Percentiles rank a stretch among this genome's conserved stretches.
phyloP scores from a whole-genome alignment of 2,329 filamentous ascomycete species.

The Sclerotinia borealis region DNA sequence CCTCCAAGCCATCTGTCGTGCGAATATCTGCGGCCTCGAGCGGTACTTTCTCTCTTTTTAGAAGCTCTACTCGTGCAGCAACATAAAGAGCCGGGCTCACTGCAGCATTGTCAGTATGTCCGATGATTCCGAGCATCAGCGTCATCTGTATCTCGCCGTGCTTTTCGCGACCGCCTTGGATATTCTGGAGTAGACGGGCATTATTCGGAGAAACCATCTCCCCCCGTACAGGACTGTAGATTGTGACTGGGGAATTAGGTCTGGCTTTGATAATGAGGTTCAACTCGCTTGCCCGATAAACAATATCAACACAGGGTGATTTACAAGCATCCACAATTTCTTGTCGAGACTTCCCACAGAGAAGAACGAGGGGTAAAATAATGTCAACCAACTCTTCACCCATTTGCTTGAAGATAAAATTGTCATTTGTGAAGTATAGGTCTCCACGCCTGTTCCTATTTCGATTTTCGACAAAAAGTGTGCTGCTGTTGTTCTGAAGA shows the following conservation, averaged over 20 bases:
- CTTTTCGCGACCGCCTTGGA: too few species aligned
- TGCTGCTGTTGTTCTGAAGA: neutral
- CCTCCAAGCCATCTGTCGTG: neutral
- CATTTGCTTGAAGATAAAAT: neutral
- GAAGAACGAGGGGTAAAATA: neutral
- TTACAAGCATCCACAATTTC: neutral
- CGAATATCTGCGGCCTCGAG: neutral
- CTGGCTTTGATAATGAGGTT: neutral
- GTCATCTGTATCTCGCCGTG: neutral
- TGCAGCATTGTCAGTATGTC: neutral
- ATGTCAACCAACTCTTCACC: neutral
- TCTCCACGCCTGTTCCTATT: neutral
- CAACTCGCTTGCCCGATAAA: neutral
- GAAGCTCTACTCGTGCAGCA: neutral
- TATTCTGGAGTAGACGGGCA: neutral
- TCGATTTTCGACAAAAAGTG: neutral
- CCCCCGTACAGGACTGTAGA: neutral
- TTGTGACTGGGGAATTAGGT: neutral
- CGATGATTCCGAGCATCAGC: neutral
- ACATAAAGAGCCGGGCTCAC: neutral
- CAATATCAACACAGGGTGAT: neutral
- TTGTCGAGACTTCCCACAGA: neutral
- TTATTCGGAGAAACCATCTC: neutral
- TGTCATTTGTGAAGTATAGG: neutral
- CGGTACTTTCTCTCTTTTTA: neutral